Conservation (phyloP, 805 yeast species). For the Candida alai region DNA sequence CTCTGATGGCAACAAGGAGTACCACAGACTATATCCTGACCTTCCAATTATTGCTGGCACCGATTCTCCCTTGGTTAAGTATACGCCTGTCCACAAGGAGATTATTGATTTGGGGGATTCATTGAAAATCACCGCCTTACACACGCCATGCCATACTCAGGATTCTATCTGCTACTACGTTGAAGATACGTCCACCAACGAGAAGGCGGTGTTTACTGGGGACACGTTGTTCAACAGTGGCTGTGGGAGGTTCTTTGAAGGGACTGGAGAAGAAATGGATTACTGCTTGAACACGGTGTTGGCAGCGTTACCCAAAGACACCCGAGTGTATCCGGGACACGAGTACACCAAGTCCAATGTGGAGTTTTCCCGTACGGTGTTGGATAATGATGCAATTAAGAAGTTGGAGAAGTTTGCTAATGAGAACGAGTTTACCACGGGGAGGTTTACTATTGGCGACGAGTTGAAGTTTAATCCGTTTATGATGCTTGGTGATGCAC, state of each 20-base stretch:
- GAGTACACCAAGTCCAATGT: constrained; percentile 88
- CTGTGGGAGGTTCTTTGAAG: constrained; percentile 96
- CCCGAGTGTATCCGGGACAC: constrained; percentile 88
- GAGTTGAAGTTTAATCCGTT: constrained; percentile 86
- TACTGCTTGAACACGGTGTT: constrained; percentile 56
- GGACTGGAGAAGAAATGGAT: constrained; percentile 79
- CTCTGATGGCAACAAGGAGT: constrained; percentile 72
- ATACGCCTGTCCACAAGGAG: constrained; percentile 65
- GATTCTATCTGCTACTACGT: constrained; percentile 90
- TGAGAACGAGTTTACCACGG: constrained; percentile 73
- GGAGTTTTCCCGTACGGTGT: constrained; percentile 65
- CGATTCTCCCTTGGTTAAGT: constrained; percentile 69
- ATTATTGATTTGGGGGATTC: constrained; percentile 59
- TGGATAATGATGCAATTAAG: constrained; percentile 52
- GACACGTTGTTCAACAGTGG: constrained; percentile 94
- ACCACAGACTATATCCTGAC: constrained; percentile 38
- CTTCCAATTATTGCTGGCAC: constrained; percentile 79
- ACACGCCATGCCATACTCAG: constrained; percentile 97
- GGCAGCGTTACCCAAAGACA: constrained; percentile 60
- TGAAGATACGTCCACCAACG: constrained; percentile 56
- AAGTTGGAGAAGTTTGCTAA: constrained; percentile 49
- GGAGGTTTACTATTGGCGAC: constrained; percentile 77
- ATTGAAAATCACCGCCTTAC: constrained; percentile 70
- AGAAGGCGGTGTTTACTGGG: constrained; percentile 86
- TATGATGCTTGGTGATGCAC: constrained; percentile 69